A percentile compares a stretch with the other conserved stretches of the same genome.
These are phyloP conservation scores for Kwoniella bestiolae DNA, from an alignment of 768 basidiomycete genomes.

Conservation along the genomic window DNA sequence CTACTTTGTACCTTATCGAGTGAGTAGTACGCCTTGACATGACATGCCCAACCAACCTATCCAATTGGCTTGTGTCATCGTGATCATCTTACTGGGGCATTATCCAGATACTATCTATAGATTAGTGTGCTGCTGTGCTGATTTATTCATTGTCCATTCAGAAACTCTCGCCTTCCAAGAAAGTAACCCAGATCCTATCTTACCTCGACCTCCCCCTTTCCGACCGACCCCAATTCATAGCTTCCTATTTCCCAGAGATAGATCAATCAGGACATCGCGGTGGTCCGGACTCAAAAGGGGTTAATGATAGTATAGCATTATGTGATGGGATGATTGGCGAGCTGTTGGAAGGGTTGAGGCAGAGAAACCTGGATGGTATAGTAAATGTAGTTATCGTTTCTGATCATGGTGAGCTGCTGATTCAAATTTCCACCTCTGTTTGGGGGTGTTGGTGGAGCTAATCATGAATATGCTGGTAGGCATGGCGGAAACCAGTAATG, in stretches of 20 bases:
- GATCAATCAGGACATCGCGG: conserved; percentile 23
- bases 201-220: conserved; percentile 81
- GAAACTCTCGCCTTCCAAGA: conserved; percentile 63
- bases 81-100: no score
- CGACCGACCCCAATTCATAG: conserved; percentile 74
- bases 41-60: no score
- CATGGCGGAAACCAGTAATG: conserved; percentile 87
- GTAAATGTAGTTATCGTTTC: conserved; percentile 83
- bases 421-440: not conserved
- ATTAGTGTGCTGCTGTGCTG: no score
- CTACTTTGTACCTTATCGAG: conserved; percentile 80
- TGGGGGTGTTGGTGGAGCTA: not conserved
- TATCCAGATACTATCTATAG: no score
- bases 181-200: conserved; percentile 74
- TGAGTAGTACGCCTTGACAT: no score
- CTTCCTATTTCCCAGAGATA: conserved; percentile 62
- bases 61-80: no score
- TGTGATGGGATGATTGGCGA: conserved; percentile 77
- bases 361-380: conserved; percentile 77
- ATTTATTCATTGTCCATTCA: not conserved
- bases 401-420: conserved; percentile 37
- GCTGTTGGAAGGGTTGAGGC: conserved; percentile 67
- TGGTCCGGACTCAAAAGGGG: conserved; percentile 31
- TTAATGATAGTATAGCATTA: conserved; percentile 67
- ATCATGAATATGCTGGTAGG: conserved; percentile 60